Evolutionary conservation across 345 rosid genomes (phyloP).

Genomic region (Brassica napus): Da-Ae NC_063446.1:27082001-27082500

Average conservation of each 20-base stretch:
- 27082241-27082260: background rate
- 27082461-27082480: slow-evolving; percentile 11
- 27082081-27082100: background rate
- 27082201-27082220: too few species aligned
- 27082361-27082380: slow-evolving; percentile 8
- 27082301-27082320: too few species aligned
- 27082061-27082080: slow-evolving; percentile 25
- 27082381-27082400: slow-evolving; percentile 1
- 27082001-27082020: too few species aligned
- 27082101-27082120: background rate
- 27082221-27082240: too few species aligned
- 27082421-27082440: slow-evolving; percentile 29
- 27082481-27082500: background rate
- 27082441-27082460: background rate
- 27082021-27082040: background rate
- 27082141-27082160: too few species aligned
- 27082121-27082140: too few species aligned
- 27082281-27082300: too few species aligned
- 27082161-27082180: too few species aligned
- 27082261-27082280: too few species aligned
- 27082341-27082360: background rate
- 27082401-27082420: background rate
- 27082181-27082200: too few species aligned
- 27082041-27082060: background rate
- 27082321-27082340: background rate